Conservation (phyloP, 1,284 basidiomycete species). For the Sporisorium iseilematis-ciliati region DNA sequence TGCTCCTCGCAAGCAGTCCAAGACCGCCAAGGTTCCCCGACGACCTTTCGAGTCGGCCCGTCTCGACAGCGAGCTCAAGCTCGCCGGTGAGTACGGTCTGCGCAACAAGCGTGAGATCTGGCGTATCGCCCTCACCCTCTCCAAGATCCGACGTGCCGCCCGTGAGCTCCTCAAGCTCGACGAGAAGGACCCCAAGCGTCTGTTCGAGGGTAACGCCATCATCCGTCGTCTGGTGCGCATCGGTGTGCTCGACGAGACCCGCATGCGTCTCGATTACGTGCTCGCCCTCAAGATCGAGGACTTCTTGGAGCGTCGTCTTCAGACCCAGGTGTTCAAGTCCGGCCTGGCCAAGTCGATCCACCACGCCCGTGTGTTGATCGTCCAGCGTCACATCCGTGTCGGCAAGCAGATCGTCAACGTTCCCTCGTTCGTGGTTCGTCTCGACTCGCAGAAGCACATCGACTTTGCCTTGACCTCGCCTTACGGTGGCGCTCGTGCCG, state of each 20-base stretch:
- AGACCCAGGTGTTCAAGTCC: slow-evolving; percentile 99
- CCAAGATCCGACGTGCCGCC: slow-evolving; percentile 99
- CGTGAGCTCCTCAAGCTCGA: slow-evolving; percentile 99
- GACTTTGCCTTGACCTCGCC: slow-evolving; percentile 98
- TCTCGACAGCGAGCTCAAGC: slow-evolving; percentile 99
- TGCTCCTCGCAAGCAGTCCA: slow-evolving; percentile 68
- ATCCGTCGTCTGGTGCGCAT: slow-evolving; percentile 99
- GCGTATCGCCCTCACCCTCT: slow-evolving; percentile 94
- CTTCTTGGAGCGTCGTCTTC: slow-evolving; percentile 98
- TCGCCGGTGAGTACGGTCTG: slow-evolving; percentile 99
- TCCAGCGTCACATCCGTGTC: slow-evolving; percentile 96
- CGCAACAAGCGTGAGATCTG: slow-evolving; percentile 99
- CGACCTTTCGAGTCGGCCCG: slow-evolving; percentile 97
- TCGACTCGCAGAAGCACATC: slow-evolving; percentile 80
- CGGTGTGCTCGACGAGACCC: slow-evolving; percentile 98
- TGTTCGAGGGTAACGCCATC: slow-evolving; percentile 99
- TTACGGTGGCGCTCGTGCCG: slow-evolving; percentile 95
- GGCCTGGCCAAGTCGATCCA: slow-evolving; percentile 98
- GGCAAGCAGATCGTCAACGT: slow-evolving; percentile 99
- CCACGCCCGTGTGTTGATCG: slow-evolving; percentile 97
- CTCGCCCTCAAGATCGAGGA: slow-evolving; percentile 98
- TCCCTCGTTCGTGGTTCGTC: slow-evolving; percentile 94
- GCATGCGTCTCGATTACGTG: slow-evolving; percentile 93
- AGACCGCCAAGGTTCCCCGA: slow-evolving; percentile 81
- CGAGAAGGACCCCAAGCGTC: slow-evolving; percentile 99